These are phyloP conservation scores for Antarctomyces pellizariae DNA, from an alignment of 495 filamentous ascomycete genomes.

Conservation along the genomic window DNA sequence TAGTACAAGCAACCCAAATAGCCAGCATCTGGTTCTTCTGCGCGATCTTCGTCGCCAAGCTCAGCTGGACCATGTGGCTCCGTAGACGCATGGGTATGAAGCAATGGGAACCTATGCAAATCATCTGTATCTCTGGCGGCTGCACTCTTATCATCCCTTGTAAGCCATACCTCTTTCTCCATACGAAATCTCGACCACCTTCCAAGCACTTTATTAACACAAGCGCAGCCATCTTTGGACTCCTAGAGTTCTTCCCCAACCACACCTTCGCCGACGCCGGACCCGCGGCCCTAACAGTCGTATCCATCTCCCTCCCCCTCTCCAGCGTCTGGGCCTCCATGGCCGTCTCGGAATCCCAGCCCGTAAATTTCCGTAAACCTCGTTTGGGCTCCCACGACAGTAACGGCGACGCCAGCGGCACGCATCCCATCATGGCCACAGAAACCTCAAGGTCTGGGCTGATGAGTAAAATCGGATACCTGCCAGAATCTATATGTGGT, in stretches of 20 bases:
- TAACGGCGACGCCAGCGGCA: no score
- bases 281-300: conserved; percentile 38
- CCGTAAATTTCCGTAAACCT: no score
- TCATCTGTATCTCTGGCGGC: conserved; percentile 51
- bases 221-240: conserved; percentile 39
- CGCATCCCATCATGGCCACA: no score
- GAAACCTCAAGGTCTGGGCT: no score
- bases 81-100: conserved; percentile 31
- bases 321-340: conserved; percentile 51
- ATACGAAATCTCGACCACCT: no score
- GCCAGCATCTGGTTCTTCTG: conserved; percentile 56
- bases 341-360: no score
- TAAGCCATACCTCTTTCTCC: conserved; percentile 17
- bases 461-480: no score
- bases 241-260: conserved; percentile 28
- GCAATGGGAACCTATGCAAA: conserved; percentile 42
- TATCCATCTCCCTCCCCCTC: conserved; percentile 53
- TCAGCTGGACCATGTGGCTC: conserved; percentile 34
- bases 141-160: conserved; percentile 63
- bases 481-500: no score
- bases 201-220: conserved; percentile 4
- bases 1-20: no score
- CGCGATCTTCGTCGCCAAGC: conserved; percentile 43
- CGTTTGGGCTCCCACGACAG: no score
- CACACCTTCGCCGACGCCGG: conserved; percentile 29